These are phyloP conservation scores for Aristolochia fimbriata DNA, from an alignment of 164 flowering plant species.

Conservation along the genomic window DNA sequence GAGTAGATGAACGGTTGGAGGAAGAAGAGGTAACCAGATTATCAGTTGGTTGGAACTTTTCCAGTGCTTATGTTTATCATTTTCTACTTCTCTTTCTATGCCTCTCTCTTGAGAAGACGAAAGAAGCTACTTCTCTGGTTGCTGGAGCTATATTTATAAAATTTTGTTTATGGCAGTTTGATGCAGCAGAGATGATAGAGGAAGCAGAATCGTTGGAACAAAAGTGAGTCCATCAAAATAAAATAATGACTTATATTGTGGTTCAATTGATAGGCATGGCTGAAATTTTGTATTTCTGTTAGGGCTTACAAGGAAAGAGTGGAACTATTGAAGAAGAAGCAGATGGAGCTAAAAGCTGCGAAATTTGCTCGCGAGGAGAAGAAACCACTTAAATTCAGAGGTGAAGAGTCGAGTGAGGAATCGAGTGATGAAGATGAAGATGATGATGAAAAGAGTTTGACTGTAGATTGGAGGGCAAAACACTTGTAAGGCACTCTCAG, in stretches of 20 bases:
- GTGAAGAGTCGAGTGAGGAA: constrained; percentile 27
- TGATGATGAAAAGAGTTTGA: constrained; percentile 31
- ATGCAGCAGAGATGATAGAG: constrained; percentile 87
- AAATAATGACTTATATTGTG: neutral
- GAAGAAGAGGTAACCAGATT: constrained; percentile 76
- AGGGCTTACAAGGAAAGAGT: constrained; percentile 65
- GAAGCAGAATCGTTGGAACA: constrained; percentile 74
- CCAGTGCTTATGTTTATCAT: neutral
- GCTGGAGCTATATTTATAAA: neutral
- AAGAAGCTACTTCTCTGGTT: neutral
- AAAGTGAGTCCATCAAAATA: constrained; percentile 31
- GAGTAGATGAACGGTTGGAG: constrained; percentile 79
- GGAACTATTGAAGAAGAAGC: constrained; percentile 57
- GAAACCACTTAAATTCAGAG: constrained; percentile 15
- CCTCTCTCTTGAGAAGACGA: neutral
- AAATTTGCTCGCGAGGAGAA: constrained; percentile 19
- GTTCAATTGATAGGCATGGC: neutral
- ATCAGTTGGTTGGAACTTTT: neutral
- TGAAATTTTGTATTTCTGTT: neutral
- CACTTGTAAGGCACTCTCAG: constrained; percentile 32
- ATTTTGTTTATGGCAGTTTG: constrained; percentile 39
- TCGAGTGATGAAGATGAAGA: constrained; percentile 59
- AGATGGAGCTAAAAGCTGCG: constrained; percentile 50
- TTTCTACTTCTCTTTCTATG: neutral
- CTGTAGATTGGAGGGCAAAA: constrained; percentile 94